Evolutionary conservation across 2,329 filamentous ascomycete species (phyloP).

Genomic region (Sarocladium kiliense): DNA sequence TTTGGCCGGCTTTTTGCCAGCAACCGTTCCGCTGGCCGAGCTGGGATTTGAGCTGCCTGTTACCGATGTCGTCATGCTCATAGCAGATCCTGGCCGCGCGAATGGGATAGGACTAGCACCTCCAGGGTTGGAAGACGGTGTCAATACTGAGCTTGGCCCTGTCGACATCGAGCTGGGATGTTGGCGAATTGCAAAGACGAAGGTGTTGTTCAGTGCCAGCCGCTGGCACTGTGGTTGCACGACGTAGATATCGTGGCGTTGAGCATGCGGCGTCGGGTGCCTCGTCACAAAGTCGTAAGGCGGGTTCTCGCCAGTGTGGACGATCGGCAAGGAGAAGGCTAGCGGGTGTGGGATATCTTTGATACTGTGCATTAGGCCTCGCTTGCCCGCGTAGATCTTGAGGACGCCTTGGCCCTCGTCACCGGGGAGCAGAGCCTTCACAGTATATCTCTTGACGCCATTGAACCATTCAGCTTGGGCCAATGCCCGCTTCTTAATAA

Average conservation of each 20-base stretch:
- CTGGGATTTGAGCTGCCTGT: constrained; percentile 51
- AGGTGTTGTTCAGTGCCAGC: constrained; percentile 91
- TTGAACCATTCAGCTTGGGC: constrained; percentile 88
- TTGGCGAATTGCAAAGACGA: constrained; percentile 92
- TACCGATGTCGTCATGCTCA: constrained; percentile 57
- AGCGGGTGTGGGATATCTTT: constrained; percentile 93
- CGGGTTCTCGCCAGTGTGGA: constrained; percentile 88
- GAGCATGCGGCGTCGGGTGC: constrained; percentile 96
- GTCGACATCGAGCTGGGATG: constrained; percentile 60
- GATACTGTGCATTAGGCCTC: constrained; percentile 95
- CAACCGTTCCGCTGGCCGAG: constrained; percentile 45
- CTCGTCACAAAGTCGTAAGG: constrained; percentile 88
- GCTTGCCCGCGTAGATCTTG: constrained; percentile 89
- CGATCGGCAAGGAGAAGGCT: constrained; percentile 82
- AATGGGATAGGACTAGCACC: constrained; percentile 56
- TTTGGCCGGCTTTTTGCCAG: constrained; percentile 82
- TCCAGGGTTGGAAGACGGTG: constrained; percentile 42
- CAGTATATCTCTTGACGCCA: constrained; percentile 82
- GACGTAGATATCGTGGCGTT: constrained; percentile 93
- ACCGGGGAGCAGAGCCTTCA: constrained; percentile 87
- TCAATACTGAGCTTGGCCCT: constrained; percentile 30
- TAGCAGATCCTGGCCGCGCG: constrained; percentile 53
- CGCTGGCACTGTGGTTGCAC: constrained; percentile 89
- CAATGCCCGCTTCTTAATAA: constrained; percentile 78
- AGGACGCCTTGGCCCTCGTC: constrained; percentile 85